Conservation (phyloP, 2,329 filamentous ascomycete species). For the Pseudocercospora eumusae region DNA sequence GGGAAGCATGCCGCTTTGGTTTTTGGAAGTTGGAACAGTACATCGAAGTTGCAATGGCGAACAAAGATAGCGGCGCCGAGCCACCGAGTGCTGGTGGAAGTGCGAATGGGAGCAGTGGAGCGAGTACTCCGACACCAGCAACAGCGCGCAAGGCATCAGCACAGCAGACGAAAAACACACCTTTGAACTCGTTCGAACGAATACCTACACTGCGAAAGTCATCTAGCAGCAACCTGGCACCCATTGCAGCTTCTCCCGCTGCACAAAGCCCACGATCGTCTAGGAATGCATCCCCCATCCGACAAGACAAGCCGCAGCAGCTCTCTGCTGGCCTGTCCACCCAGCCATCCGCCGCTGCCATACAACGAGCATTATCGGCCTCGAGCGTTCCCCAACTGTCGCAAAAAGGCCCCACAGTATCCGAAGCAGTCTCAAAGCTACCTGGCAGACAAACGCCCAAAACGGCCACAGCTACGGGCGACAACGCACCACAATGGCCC, state of each 20-base stretch:
- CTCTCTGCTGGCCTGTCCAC: slow-evolving; percentile 41
- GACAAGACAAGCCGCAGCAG: slow-evolving; percentile 47
- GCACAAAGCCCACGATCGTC: slow-evolving; percentile 49
- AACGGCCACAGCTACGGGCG: slow-evolving; percentile 56
- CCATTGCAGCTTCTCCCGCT: slow-evolving; percentile 39
- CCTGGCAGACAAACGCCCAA: slow-evolving; percentile 56
- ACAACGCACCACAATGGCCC: slow-evolving; percentile 68
- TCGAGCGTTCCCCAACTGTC: slow-evolving; percentile 67
- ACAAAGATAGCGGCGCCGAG: slow-evolving; percentile 39
- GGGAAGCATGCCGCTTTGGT: slow-evolving; percentile 18
- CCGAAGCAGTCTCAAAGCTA: slow-evolving; percentile 64
- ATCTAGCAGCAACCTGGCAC: slow-evolving; percentile 35
- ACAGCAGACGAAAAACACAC: slow-evolving; percentile 15
- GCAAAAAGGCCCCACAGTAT: slow-evolving; percentile 48
- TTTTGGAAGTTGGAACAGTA: slow-evolving; percentile 11
- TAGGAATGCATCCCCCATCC: slow-evolving; percentile 51
- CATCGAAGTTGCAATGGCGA: slow-evolving; percentile 36
- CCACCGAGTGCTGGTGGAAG: slow-evolving; percentile 31
- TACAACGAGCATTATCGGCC: slow-evolving; percentile 68
- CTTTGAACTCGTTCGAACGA: slow-evolving; percentile 17
- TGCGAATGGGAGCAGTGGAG: slow-evolving; percentile 12
- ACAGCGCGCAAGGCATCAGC: slow-evolving; percentile 21
- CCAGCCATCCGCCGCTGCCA: slow-evolving; percentile 61
- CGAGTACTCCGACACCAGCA: slow-evolving; percentile 14
- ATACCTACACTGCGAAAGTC: slow-evolving; percentile 33